These are phyloP conservation scores for Kurtzmaniella fragi DNA, from an alignment of 805 yeast genomes.

Conservation along the genomic window DNA sequence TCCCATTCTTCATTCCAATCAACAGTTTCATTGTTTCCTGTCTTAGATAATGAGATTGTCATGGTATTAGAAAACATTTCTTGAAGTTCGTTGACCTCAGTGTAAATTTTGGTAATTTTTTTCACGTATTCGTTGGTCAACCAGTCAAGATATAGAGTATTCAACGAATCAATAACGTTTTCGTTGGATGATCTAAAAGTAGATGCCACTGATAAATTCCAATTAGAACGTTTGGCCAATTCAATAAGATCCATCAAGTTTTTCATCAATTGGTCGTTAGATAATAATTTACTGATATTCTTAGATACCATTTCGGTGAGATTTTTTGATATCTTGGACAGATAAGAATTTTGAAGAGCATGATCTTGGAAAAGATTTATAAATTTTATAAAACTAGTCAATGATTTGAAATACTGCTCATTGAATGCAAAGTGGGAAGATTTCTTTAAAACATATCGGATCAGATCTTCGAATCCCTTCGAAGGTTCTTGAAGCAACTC, in stretches of 20 bases:
- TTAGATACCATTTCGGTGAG: constrained; percentile 25
- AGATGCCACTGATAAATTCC: constrained; percentile 20
- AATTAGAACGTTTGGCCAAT: constrained; percentile 14
- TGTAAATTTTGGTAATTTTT: constrained; percentile 18
- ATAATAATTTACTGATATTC: constrained; percentile 20
- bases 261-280: constrained; percentile 12
- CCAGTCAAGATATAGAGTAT: constrained; percentile 26
- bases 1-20: constrained; percentile 26
- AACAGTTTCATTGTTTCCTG: constrained; percentile 11
- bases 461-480: not conserved
- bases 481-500: not conserved
- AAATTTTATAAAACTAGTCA: constrained; percentile 22
- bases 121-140: constrained; percentile 27
- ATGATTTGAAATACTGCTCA: constrained; percentile 15
- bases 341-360: constrained; percentile 19
- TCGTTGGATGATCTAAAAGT: not conserved
- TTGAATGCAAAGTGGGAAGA: not conserved
- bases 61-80: constrained; percentile 5
- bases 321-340: constrained; percentile 22
- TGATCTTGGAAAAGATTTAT: constrained; percentile 20
- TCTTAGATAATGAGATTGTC: constrained; percentile 1
- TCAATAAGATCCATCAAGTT: constrained; percentile 15
- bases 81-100: constrained; percentile 4
- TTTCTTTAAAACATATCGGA: not conserved
- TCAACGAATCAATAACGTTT: constrained; percentile 19